Evolutionary conservation across 2,329 filamentous ascomycete species (phyloP).

Genomic region (Penicillium sp.): DNA sequence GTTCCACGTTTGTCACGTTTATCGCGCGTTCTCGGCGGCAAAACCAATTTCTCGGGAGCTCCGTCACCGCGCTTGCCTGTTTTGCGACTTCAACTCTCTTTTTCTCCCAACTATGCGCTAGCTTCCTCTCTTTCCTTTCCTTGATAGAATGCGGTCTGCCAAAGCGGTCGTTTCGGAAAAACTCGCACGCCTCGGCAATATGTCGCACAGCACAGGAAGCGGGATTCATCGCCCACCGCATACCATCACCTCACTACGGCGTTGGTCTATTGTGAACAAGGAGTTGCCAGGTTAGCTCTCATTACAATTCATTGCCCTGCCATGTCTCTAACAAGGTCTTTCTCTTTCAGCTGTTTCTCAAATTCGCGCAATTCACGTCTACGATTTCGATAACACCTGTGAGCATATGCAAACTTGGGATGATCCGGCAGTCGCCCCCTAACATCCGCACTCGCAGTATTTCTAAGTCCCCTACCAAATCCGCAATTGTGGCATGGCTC

Average conservation of each 20-base stretch:
- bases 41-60: conserved; percentile 8
- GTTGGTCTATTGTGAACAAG: conserved; percentile 78
- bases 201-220: conserved; percentile 20
- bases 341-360: conserved; percentile 54
- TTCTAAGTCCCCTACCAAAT: conserved; percentile 87
- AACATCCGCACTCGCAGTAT: conserved; percentile 56
- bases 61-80: background rate
- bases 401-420: conserved; percentile 34
- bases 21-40: conserved; percentile 15
- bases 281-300: conserved; percentile 61
- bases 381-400: conserved; percentile 98
- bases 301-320: background rate
- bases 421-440: background rate
- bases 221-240: conserved; percentile 23
- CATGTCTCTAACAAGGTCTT: background rate
- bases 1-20: conserved; percentile 3
- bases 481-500: conserved; percentile 77
- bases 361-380: conserved; percentile 82
- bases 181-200: conserved; percentile 25
- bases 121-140: background rate
- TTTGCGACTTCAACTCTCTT: background rate
- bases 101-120: background rate
- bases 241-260: conserved; percentile 72
- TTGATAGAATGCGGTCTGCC: conserved; percentile 32
- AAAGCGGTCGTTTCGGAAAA: conserved; percentile 36